Evolutionary conservation across 257 asterid genomes (phyloP).

Genomic region (Apocynum venetum): DNA sequence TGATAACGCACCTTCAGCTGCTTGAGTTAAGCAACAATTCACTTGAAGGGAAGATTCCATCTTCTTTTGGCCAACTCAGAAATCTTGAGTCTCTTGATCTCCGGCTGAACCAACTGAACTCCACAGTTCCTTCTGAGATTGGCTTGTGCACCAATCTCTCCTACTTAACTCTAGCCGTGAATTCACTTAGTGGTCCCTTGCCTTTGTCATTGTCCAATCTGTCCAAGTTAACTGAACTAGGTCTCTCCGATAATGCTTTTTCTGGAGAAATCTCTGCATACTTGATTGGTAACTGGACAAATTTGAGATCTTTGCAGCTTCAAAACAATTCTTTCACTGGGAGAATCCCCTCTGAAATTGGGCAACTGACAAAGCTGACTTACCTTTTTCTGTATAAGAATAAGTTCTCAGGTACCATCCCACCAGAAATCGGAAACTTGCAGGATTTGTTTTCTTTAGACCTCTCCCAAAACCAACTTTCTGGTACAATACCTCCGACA

Average conservation of each 20-base stretch:
- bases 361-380: constrained; percentile 34
- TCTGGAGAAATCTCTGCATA: constrained; percentile 50
- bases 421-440: constrained; percentile 50
- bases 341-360: constrained; percentile 55
- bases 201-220: constrained; percentile 63
- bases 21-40: constrained; percentile 53
- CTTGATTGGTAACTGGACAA: constrained; percentile 51
- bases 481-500: constrained; percentile 58
- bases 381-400: constrained; percentile 40
- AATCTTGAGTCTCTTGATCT: constrained; percentile 30
- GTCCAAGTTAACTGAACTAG: constrained; percentile 43
- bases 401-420: constrained; percentile 57
- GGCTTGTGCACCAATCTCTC: constrained; percentile 33
- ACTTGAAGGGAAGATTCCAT: constrained; percentile 40
- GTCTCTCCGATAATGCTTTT: constrained; percentile 54
- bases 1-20: constrained; percentile 30
- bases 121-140: constrained; percentile 39
- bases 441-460: too few species aligned
- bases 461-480: constrained; percentile 47
- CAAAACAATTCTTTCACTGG: constrained; percentile 55
- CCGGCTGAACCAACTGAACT: constrained; percentile 20
- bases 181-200: constrained; percentile 53
- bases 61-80: constrained; percentile 29
- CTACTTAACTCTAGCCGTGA: constrained; percentile 26
- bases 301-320: constrained; percentile 56